Evolutionary conservation across 1,139 yeast species (phyloP).

Genomic region (Waltiozyma sp.): DNA sequence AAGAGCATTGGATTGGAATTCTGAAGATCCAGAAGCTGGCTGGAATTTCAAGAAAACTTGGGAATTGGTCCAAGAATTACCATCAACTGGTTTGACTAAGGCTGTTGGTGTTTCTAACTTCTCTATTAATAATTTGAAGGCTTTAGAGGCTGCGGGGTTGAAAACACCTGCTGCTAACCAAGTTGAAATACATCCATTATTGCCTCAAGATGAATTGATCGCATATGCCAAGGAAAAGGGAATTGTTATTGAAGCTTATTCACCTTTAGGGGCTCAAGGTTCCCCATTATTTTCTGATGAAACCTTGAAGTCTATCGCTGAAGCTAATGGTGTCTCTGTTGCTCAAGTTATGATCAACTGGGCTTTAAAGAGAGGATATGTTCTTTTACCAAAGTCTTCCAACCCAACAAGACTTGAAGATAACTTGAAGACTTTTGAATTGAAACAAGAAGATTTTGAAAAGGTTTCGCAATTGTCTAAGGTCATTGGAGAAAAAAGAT

Average conservation of each 20-base stretch:
- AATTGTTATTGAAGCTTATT: conserved; percentile 62
- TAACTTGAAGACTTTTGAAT: conserved; percentile 41
- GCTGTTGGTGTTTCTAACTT: conserved; percentile 78
- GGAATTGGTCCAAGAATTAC: conserved; percentile 53
- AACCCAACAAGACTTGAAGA: conserved; percentile 46
- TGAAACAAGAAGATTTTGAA: conserved; percentile 44
- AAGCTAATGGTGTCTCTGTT: conserved; percentile 39
- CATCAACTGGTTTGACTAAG: conserved; percentile 44
- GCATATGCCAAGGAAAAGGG: conserved; percentile 42
- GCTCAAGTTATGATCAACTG: conserved; percentile 61
- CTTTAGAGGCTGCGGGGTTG: conserved; percentile 26
- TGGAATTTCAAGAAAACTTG: conserved; percentile 61
- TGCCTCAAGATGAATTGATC: conserved; percentile 58
- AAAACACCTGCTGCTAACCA: conserved; percentile 58
- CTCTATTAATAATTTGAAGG: conserved; percentile 41
- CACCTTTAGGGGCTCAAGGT: conserved; percentile 66
- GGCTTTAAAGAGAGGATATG: conserved; percentile 60
- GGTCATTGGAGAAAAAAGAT: conserved; percentile 37
- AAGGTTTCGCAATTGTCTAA: conserved; percentile 34
- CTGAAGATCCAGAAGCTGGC: conserved; percentile 16
- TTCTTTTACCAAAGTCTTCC: conserved; percentile 65
- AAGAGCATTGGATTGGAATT: conserved; percentile 26
- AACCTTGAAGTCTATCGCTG: conserved; percentile 39
- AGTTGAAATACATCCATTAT: conserved; percentile 63
- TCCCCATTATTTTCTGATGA: conserved; percentile 51